Evolutionary conservation across 139 green algal species (phyloP).

Genomic region (Picochlorum sp.): DNA sequence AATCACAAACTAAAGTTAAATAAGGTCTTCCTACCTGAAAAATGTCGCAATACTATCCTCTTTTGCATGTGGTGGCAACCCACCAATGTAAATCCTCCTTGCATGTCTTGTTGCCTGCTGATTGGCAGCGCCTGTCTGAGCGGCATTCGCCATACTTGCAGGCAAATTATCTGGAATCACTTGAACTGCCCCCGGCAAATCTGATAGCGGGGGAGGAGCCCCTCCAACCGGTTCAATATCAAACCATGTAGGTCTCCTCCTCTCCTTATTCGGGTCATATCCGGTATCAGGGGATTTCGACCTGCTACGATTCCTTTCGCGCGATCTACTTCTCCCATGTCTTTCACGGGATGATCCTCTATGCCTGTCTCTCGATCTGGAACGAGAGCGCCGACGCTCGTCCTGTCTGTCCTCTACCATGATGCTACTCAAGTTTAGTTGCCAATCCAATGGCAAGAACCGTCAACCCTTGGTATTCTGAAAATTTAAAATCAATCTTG

Average conservation of each 20-base stretch:
- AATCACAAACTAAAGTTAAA: neutral
- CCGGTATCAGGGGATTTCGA: conserved; percentile 7
- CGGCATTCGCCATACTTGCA: neutral
- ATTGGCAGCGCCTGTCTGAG: conserved; percentile 22
- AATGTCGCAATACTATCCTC: conserved; percentile 83
- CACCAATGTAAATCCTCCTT: conserved; percentile 90
- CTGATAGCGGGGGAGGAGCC: conserved; percentile 23
- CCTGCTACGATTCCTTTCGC: conserved; percentile 7
- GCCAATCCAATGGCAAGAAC: too few relatives aligned
- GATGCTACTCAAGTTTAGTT: neutral
- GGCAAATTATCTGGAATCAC: conserved; percentile 1
- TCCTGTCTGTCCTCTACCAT: neutral
- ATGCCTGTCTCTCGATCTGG: conserved; percentile 4
- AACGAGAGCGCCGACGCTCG: neutral
- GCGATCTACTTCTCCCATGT: neutral
- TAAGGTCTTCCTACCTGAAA: conserved; percentile 40
- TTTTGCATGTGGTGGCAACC: conserved; percentile 75
- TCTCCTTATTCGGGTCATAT: conserved; percentile 20
- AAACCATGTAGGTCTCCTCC: conserved; percentile 35
- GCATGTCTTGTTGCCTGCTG: conserved; percentile 89
- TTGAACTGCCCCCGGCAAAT: conserved; percentile 21
- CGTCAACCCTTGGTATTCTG: too few relatives aligned
- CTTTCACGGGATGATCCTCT: neutral
- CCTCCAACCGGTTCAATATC: conserved; percentile 35
- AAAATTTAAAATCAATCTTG: too few relatives aligned